Evolutionary conservation across 2,329 filamentous ascomycete species (phyloP), one percentile per base, ranked within the genome.

Genomic region (Chrysosporium queenslandicum): DNA sequence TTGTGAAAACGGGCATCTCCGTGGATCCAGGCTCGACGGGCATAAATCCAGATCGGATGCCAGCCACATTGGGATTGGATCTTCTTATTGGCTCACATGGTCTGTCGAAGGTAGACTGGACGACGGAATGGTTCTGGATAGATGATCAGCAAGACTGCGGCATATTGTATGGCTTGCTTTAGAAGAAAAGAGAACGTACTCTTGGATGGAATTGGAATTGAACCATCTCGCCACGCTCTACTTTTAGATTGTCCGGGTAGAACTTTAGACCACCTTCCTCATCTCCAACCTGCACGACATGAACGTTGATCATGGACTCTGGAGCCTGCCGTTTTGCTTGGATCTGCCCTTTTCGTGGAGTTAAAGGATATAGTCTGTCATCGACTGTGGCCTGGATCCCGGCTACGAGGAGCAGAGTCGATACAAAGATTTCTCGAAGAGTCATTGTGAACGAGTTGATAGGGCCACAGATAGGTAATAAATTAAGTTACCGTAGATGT

Each of bases 61-160:
- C 82, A 2, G 71, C 70, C 40, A 73, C 64, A 62, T 77, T 77
- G 54, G 70, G 71, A 70, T 75, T 73, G 67, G 73, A 67, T 52
- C 73, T 68, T 57, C 65, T 60, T 59, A 85, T 78, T 47, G 85
- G 83, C 25, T 76, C 66, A 71, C 86, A 89, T 11, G 85, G 85
- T 52, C 77, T 69, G 61, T 84, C 81, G 62, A 90, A 91, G 61
- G 76, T 81, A 43, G 86, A 82, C 85, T 51, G 49, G 18, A 51
- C 49, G 53, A 89, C 80, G 47, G 85, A 89, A 77, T 91, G 86
- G 74, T 90, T 90, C 74, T 76, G 50, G 11, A 16, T 14, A 48
- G 12, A 48, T 40, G 27, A 37, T 37, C 29, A 45, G 23, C 30
- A 32, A n/a, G n/a, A n/a, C n/a, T 27, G 29, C 18, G 7, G 27